Conservation (phyloP, 305 asterid species). For the Fraxinus ornus region DNA sequence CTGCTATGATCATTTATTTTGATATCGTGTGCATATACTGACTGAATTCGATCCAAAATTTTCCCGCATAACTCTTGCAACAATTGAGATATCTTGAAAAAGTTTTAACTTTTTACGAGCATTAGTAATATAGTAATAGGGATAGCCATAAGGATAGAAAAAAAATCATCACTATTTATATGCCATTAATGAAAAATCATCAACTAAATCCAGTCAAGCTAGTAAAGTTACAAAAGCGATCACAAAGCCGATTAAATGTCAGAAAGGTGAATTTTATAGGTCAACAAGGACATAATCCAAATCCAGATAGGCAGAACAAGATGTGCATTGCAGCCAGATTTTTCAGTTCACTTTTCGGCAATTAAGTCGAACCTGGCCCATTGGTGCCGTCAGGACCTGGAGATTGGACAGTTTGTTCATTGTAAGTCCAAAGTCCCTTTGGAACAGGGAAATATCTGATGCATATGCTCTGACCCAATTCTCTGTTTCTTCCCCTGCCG, state of each 20-base stretch:
- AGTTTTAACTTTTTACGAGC: neutral
- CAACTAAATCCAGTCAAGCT: neutral
- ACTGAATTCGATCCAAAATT: neutral
- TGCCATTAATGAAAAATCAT: neutral
- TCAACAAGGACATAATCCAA: slow-evolving; percentile 8
- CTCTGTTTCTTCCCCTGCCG: slow-evolving; percentile 45
- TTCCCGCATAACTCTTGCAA: neutral
- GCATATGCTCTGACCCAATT: slow-evolving; percentile 70
- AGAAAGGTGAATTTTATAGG: neutral
- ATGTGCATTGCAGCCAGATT: neutral
- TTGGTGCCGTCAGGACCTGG: slow-evolving; percentile 38
- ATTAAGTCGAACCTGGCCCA: slow-evolving; percentile 57
- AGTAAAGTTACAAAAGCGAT: neutral
- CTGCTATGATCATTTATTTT: neutral
- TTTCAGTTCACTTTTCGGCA: slow-evolving; percentile 49
- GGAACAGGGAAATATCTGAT: slow-evolving; percentile 52
- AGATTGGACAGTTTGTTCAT: slow-evolving; percentile 74
- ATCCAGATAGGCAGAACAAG: slow-evolving; percentile 3
- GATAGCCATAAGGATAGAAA: neutral
- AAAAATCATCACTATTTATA: neutral
- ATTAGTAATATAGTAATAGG: neutral
- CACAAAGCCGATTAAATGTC: neutral
- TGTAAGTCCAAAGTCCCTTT: slow-evolving; percentile 52
- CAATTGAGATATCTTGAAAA: neutral
- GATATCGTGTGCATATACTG: neutral